phyloP scores from a whole-genome alignment of 768 basidiomycete species.

The Suillus lakei region DNA sequence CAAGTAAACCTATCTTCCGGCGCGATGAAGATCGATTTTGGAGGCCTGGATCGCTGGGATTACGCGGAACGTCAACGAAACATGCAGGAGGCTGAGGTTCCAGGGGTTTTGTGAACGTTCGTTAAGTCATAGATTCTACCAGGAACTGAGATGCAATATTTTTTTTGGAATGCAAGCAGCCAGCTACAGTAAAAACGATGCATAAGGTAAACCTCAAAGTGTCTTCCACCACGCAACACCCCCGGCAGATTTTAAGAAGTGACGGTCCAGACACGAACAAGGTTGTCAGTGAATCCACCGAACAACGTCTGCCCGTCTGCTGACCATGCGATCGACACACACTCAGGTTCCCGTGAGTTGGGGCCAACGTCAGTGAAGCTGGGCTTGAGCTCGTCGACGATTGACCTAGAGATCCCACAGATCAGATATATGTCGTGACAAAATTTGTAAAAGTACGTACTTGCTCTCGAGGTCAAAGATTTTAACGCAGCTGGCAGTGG shows the following conservation, averaged over 20 bases:
- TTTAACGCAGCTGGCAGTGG: constrained; percentile 96
- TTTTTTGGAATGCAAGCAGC: constrained; percentile 25
- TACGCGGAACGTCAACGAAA: constrained; percentile 65
- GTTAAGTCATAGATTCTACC: neutral
- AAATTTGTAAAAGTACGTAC: constrained; percentile 53
- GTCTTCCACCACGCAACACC: constrained; percentile 24
- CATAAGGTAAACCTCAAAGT: constrained; percentile 19
- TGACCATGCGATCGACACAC: constrained; percentile 98
- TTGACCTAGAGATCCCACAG: constrained; percentile 60
- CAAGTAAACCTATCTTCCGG: constrained; percentile 67
- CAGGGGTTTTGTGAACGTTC: constrained; percentile 1
- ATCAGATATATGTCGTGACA: constrained; percentile 7
- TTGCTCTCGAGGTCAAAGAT: constrained; percentile 99
- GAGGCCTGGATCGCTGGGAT: constrained; percentile 78
- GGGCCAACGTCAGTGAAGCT: constrained; percentile 81
- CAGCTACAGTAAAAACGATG: constrained; percentile 31
- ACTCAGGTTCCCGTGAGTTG: constrained; percentile 83
- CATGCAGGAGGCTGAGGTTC: constrained; percentile 53
- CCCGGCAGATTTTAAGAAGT: constrained; percentile 44
- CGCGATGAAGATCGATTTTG: constrained; percentile 74
- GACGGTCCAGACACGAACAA: constrained; percentile 92
- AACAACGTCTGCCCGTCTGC: constrained; percentile 97
- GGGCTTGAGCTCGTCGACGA: constrained; percentile 98
- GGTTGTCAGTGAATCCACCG: constrained; percentile 95
- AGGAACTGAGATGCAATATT: constrained; percentile 20